These are phyloP conservation scores for Dichomitus squalens DNA, from an alignment of 1,284 basidiomycete species.

Conservation along the genomic window DNA sequence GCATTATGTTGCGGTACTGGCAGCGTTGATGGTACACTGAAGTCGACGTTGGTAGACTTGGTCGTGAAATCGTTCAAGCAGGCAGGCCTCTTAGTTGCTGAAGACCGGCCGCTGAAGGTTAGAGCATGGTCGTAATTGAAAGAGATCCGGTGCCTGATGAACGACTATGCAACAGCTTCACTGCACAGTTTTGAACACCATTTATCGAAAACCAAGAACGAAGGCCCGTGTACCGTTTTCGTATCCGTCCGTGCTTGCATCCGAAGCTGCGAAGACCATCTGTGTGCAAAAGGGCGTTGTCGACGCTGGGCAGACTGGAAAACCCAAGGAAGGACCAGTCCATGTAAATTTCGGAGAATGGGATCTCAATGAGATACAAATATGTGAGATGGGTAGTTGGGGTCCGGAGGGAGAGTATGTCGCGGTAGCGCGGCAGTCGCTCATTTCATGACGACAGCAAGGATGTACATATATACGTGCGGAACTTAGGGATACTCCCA, in stretches of 20 bases:
- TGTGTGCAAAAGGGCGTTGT: not conserved
- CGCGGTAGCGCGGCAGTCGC: conserved; percentile 24
- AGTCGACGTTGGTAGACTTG: conserved; percentile 38
- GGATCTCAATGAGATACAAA: conserved; percentile 51
- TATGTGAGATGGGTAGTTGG: conserved; percentile 64
- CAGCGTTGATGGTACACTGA: not conserved
- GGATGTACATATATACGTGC: too few species aligned
- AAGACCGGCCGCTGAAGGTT: conserved; percentile 64
- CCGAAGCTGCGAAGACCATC: conserved; percentile 30
- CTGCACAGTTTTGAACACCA: conserved; percentile 68
- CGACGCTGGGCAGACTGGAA: not conserved
- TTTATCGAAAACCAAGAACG: conserved; percentile 45
- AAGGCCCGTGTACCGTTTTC: conserved; percentile 47
- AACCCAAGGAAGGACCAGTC: conserved; percentile 22
- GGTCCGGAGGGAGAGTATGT: conserved; percentile 58
- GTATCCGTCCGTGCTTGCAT: conserved; percentile 45
- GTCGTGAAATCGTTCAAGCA: conserved; percentile 48
- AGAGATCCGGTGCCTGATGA: not conserved
- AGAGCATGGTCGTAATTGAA: conserved; percentile 7
- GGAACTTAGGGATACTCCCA: too few species aligned
- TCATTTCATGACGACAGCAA: too few species aligned
- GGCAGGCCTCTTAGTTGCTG: conserved; percentile 44
- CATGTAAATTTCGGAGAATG: conserved; percentile 48
- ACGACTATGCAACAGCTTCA: conserved; percentile 49
- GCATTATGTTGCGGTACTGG: conserved; percentile 16